Evolutionary conservation across 2,329 filamentous ascomycete genomes (phyloP), one percentile per base, ranked within the genome.

Genomic region (Hypoxylon sp.): DNA sequence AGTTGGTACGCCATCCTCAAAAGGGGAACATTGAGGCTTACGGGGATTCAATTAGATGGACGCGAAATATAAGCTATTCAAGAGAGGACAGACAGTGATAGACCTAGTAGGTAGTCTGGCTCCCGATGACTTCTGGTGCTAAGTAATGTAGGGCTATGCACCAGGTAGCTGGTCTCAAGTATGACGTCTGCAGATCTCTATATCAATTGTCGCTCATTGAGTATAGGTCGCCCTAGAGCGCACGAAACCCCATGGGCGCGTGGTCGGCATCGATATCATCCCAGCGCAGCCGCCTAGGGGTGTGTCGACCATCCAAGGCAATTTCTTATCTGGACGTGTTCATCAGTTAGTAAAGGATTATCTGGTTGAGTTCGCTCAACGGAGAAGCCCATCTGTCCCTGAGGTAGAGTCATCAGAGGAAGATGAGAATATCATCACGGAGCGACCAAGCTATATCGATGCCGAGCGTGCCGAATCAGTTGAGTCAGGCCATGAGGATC

Each of bases 221-320:
- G 6, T 67, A 42, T 75, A 97, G 89, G 93, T 98, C 37, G 96
- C 96, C 17, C 83, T 92, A 35, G 91, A 93, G 67, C 87, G 89
- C 57, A 97, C 93, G 3, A 86, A 87, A 67, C 94, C 94, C 0
- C 81, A 87, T 50, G 94, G 94, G 7, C 88, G 91, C 47, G 90
- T 99, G 11, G 84, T 99, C 29, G 97, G 96, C 10, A 95, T 99
- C 75, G 96, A 99, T 79, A 87, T 99, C 56, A 93, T 99, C 71
- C 96, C 96, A 3, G 93, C 94, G 0, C 92, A 95, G 78, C 95
- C 97, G 4, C 96, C 96, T 0, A 89, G 88, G 75, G 96, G 96
- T 21, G 94, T 97, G n/a, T 94, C 93, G 29, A 93, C 93, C 1
- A 94, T 99, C 63, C 96, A 99, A 80, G 96, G 97, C 52, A 93